Base-by-base conservation (phyloP, 2,329 filamentous ascomycete species). In the Ceratocystis eucalypticola region DNA sequence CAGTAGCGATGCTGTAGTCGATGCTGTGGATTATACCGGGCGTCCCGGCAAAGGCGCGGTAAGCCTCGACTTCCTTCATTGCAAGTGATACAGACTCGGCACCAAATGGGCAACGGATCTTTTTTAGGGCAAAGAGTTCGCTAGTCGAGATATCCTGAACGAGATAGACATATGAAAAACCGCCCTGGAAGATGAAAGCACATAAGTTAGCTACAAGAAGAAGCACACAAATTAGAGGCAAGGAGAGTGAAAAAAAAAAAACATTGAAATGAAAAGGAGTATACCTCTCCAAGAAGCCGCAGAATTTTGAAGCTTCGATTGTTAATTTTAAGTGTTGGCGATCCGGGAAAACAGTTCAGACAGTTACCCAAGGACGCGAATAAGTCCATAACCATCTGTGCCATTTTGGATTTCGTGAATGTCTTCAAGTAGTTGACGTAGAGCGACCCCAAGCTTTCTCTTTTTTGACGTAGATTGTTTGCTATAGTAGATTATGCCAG, bases 81-180 rank as follows among this genome's bases (percentile, higher is more conserved):
- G 94, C 94, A 75, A 90, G 91, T 70, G 91, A 86, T 68, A 99
- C 93, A 30, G 91, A 96, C 80, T 99, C 94, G 76, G 94, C 88
- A 70, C 94, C 94, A 73, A 99, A 97, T 3, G 94, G 93, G 80
- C 94, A 99, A 74, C 93, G 88, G 76, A 99, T 99, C 82, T 99
- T 99, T 78, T 99, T 99, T 69, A 97, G 86, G 20, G 94, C 94
- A 76, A 96, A 93, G 61, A 96, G 84, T 72, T 93, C 86, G 68
- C 89, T 88, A 64, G 85, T 88, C 65, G 84, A 80, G 61, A 88
- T 93, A 76, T 96, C 92, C 80, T 97, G 89, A 68, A 99, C 94
- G 68, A 99, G 89, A 78, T 99, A 99, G 71, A 99, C 94, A 77
- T 97, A 99, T 70, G 91, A 96, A 80, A 99, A 99, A 73, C 94